Evolutionary conservation across 352 stramenopile species (phyloP).

Genomic region (Phytophthora pinifolia): DNA sequence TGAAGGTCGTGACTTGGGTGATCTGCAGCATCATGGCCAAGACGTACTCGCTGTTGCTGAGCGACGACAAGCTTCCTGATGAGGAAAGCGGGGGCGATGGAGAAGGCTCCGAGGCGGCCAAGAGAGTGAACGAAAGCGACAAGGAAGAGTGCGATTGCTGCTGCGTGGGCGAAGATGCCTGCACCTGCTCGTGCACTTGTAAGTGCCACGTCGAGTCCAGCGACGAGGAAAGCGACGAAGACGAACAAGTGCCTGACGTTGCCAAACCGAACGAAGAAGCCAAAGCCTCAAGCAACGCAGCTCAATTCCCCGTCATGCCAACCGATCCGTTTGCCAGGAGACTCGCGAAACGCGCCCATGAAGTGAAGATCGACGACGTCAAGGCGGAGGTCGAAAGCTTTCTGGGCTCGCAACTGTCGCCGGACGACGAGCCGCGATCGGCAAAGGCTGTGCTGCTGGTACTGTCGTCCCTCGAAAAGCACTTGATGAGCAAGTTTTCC

Average conservation of each 20-base stretch:
- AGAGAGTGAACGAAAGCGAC: constrained; percentile 40
- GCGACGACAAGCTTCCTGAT: constrained; percentile 68
- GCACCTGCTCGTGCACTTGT: constrained; percentile 58
- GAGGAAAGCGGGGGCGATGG: constrained; percentile 11
- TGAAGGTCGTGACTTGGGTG: constrained; percentile 87
- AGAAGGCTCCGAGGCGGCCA: constrained; percentile 3
- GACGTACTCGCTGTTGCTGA: constrained; percentile 70
- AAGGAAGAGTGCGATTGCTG: constrained; percentile 78
- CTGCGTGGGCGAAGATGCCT: constrained; percentile 60
- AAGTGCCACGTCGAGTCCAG: constrained; percentile 71
- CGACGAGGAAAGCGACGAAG: constrained; percentile 42
- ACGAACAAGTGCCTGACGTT: constrained; percentile 9
- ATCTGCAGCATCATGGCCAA: constrained; percentile 86
- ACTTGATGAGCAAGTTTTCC: constrained; percentile 28
- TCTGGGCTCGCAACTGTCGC: constrained; percentile 18
- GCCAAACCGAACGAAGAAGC: background rate
- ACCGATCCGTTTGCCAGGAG: constrained; percentile 20
- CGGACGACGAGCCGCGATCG: constrained; percentile 16
- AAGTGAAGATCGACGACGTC: constrained; percentile 28
- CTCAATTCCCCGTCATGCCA: constrained; percentile 26
- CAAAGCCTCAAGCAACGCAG: background rate
- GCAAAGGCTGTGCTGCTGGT: constrained; percentile 37
- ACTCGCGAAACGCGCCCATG: constrained; percentile 15
- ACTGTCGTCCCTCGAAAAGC: constrained; percentile 40
- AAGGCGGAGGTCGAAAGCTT: constrained; percentile 35